Conservation (phyloP, 345 rosid species). For the Clausena lansium region DNA sequence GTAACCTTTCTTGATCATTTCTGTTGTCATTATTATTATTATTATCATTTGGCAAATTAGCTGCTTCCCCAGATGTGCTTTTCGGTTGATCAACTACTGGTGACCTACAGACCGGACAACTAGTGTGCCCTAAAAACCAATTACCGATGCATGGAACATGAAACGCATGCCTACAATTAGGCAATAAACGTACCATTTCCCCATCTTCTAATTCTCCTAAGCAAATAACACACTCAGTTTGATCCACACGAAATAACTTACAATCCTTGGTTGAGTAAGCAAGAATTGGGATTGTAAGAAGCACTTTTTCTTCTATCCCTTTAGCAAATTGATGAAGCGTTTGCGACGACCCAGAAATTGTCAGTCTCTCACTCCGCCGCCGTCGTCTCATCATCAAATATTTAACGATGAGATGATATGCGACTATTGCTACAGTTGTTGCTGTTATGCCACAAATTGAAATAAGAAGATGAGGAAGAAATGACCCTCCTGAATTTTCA, state of each 20-base stretch:
- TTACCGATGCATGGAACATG: conserved; percentile 67
- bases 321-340: not conserved
- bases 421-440: conserved; percentile 21
- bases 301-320: conserved; percentile 37
- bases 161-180: conserved; percentile 66
- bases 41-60: not conserved
- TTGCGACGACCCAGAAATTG: not conserved
- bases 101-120: conserved; percentile 67
- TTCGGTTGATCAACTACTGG: conserved; percentile 10
- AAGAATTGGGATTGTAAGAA: conserved; percentile 38
- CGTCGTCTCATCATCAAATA: conserved; percentile 21
- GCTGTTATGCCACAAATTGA: conserved; percentile 33
- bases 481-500: conserved; percentile 13
- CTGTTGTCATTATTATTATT: not conserved
- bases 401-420: conserved; percentile 36
- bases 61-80: not conserved
- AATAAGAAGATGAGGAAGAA: conserved; percentile 38
- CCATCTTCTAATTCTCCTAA: conserved; percentile 49
- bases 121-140: conserved; percentile 62
- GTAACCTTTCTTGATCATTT: not conserved
- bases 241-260: conserved; percentile 13
- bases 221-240: conserved; percentile 51
- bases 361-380: not conserved
- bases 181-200: conserved; percentile 55
- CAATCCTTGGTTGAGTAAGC: conserved; percentile 18